A percentile compares a stretch with the other conserved stretches of the same genome.
Conservation (phyloP, 495 filamentous ascomycete species). For the Daldinia caldariorum region DNA sequence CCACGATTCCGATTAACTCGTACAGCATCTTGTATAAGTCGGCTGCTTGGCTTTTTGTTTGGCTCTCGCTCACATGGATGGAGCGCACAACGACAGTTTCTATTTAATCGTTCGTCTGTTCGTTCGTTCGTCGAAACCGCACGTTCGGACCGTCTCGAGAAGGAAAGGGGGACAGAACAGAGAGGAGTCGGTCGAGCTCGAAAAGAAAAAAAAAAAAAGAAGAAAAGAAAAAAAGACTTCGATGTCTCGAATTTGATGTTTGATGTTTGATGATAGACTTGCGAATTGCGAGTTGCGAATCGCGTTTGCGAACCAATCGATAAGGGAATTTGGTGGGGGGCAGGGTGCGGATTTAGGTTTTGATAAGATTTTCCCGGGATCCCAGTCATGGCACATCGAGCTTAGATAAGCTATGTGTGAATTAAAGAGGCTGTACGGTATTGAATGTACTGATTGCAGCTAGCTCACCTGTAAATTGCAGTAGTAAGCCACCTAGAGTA, state of each 20-base stretch:
- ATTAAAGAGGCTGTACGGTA: no score
- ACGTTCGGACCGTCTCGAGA: background rate
- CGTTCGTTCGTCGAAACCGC: background rate
- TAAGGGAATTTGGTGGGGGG: conserved; percentile 8
- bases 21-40: conserved; percentile 78
- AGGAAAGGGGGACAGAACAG: no score
- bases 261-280: background rate
- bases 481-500: no score
- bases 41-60: background rate
- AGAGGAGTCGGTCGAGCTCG: background rate
- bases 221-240: no score
- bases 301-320: background rate
- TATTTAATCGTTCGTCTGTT: background rate
- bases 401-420: no score
- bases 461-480: no score
- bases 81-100: conserved; percentile 9
- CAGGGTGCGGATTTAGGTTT: background rate
- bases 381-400: no score
- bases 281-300: conserved; percentile 1
- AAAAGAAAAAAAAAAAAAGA: no score
- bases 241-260: conserved; percentile 12
- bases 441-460: no score
- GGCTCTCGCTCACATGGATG: conserved; percentile 30
- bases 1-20: conserved; percentile 94
- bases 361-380: conserved; percentile 4